Evolutionary conservation across 495 filamentous ascomycete genomes (phyloP), one percentile per base, ranked within the genome.

Genomic region (Podospora australis): DNA sequence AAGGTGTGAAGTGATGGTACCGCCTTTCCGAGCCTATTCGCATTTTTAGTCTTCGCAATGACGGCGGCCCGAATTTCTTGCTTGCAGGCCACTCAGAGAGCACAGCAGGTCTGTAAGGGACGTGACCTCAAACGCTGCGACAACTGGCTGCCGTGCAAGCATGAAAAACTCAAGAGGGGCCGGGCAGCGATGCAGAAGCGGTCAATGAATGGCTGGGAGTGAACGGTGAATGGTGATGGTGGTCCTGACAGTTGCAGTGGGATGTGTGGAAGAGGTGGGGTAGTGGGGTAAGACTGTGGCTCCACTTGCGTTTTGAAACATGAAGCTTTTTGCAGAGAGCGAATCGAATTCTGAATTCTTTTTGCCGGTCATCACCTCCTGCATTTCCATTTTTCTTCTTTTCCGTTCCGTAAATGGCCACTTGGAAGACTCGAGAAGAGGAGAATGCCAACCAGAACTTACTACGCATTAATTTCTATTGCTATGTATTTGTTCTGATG

Each of bases 31-130:
- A n/a, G n/a, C n/a, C n/a, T 30, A 30, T 30, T 6, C 6, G 26
- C 26, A 30, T 30, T 30, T 16, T 6, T 16, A 36, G 34, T 10
- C 4, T 5, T 36, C 34, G 34, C 34, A 16, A 16, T n/a, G 34
- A 16, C 4, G 6, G 34, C 34, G 13, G 21, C n/a, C n/a, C n/a
- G n/a, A n/a, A n/a, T n/a, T n/a, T n/a, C n/a, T n/a, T n/a, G n/a
- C n/a, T n/a, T n/a, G n/a, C n/a, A n/a, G n/a, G 45, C 55, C 56
- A 56, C 44, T 54, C 36, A 53, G 29, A 23, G 19, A 13, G 26
- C 23, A 39, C 48, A 11, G 23, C 40, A 47, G 40, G 24, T 26
- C 41, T 50, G 49, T 44, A 51, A 52, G 49, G 53, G 44, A 50
- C 46, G 16, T 21, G 30, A 52, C 46, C 44, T 51, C 41, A 59